Conservation (phyloP, 164 flowering plant species). For the Annona squamosa region DNA sequence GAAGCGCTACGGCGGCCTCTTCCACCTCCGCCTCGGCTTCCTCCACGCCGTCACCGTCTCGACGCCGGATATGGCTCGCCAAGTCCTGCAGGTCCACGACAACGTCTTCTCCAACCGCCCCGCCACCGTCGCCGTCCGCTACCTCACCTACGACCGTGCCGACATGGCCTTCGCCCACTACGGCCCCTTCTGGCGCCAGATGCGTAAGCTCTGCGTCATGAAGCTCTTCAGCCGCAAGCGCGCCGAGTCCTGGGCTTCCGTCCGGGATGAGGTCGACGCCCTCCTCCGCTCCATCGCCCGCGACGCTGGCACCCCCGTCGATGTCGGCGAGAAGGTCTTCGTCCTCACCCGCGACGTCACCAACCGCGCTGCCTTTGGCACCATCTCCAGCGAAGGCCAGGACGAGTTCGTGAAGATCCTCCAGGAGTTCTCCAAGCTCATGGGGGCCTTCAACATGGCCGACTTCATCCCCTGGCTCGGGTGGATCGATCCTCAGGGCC, state of each 20-base stretch:
- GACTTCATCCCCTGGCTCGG: constrained; percentile 59
- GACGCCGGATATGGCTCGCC: constrained; percentile 54
- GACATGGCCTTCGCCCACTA: constrained; percentile 89
- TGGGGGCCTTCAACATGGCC: constrained; percentile 68
- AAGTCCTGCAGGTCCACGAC: constrained; percentile 74
- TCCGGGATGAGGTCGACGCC: constrained; percentile 62
- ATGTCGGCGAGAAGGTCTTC: constrained; percentile 61
- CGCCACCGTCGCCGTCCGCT: constrained; percentile 53
- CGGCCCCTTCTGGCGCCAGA: constrained; percentile 93
- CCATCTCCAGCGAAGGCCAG: constrained; percentile 42
- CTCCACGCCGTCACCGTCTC: constrained; percentile 55
- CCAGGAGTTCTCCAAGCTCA: constrained; percentile 74
- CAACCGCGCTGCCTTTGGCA: constrained; percentile 72
- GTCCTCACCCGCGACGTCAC: constrained; percentile 45
- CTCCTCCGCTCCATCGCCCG: constrained; percentile 21
- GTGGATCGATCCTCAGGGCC: constrained; percentile 57
- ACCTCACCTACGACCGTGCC: constrained; percentile 66
- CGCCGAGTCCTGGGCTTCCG: constrained; percentile 78
- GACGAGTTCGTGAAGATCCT: constrained; percentile 52
- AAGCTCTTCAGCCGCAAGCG: constrained; percentile 70
- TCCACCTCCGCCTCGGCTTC: constrained; percentile 53
- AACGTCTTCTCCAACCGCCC: constrained; percentile 72
- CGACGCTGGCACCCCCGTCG: constrained; percentile 30
- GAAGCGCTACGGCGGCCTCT: constrained; percentile 56
- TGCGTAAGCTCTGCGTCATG: constrained; percentile 83